Conservation (phyloP, 768 basidiomycete genomes). For the Rhodotorula babjevae region DNA sequence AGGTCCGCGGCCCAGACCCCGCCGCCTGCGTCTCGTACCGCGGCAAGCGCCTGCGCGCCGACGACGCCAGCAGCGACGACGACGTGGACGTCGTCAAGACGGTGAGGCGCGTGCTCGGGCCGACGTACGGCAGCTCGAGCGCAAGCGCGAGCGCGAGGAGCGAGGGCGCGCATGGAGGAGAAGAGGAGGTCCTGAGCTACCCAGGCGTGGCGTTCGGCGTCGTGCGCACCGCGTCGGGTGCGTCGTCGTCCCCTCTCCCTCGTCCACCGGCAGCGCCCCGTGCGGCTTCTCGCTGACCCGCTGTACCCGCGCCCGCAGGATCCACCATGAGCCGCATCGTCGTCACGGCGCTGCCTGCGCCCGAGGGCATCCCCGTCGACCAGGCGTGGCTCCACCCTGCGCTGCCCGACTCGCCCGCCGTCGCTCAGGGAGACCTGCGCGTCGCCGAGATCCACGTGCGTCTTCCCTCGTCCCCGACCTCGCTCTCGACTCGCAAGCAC, state of each 20-base stretch:
- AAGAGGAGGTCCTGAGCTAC: conserved; percentile 42
- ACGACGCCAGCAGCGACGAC: conserved; percentile 13
- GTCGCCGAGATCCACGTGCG: conserved; percentile 37
- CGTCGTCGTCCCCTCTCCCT: not conserved
- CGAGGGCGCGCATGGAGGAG: not conserved
- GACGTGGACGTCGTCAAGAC: conserved; percentile 22
- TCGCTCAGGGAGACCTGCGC: conserved; percentile 32
- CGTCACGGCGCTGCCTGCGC: conserved; percentile 21
- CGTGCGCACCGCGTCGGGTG: not conserved
- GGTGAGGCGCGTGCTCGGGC: conserved; percentile 43
- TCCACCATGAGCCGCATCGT: conserved; percentile 16
- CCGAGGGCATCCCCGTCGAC: conserved; percentile 7
- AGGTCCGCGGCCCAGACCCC: conserved; percentile 1
- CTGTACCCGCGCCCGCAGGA: not conserved
- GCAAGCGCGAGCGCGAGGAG: not conserved
- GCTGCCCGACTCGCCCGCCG: not conserved
- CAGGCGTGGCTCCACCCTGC: conserved; percentile 16
- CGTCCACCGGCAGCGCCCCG: too few relatives aligned
- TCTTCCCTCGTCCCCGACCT: not conserved
- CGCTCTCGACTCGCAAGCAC: accelerated
- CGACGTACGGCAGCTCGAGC: conserved; percentile 39
- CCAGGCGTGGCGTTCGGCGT: conserved; percentile 46
- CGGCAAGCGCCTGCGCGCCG: conserved; percentile 7
- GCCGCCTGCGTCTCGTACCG: conserved; percentile 29
- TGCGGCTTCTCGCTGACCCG: not conserved